A percentile compares a stretch with the other conserved stretches of the same genome.
These are phyloP conservation scores for Plenodomus tracheiphilus DNA, from an alignment of 2,329 filamentous ascomycete genomes.

Conservation along the genomic window DNA sequence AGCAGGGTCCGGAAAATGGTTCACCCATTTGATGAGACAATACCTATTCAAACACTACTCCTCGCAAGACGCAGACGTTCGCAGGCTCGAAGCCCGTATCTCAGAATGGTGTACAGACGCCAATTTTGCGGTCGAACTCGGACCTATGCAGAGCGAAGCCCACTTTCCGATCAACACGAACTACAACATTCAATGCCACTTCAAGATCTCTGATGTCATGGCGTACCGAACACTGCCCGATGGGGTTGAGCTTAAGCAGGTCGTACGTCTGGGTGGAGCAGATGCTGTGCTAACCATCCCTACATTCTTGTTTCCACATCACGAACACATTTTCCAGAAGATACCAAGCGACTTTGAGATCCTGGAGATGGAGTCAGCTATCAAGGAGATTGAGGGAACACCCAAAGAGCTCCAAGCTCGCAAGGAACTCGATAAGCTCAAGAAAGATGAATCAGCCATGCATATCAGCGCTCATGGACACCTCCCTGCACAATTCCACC, in stretches of 20 bases:
- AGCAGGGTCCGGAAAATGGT: constrained; percentile 56
- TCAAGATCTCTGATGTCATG: constrained; percentile 54
- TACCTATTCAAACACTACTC: constrained; percentile 56
- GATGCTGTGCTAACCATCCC: constrained; percentile 56
- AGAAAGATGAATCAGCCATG: constrained; percentile 55
- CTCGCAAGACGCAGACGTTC: constrained; percentile 49
- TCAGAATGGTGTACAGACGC: constrained; percentile 56
- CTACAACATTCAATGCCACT: constrained; percentile 53
- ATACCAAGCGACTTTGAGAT: constrained; percentile 42
- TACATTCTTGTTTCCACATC: constrained; percentile 56
- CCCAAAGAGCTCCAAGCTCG: constrained; percentile 49
- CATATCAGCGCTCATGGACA: constrained; percentile 53
- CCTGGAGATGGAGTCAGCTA: constrained; percentile 41
- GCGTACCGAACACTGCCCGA: constrained; percentile 53
- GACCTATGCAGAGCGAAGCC: constrained; percentile 50
- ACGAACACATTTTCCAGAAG: constrained; percentile 56
- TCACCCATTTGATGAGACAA: constrained; percentile 51
- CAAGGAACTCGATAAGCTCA: constrained; percentile 45
- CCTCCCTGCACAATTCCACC: constrained; percentile 55
- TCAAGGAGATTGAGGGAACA: constrained; percentile 49
- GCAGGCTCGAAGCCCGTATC: constrained; percentile 51
- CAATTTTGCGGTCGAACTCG: constrained; percentile 56
- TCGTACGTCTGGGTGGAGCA: constrained; percentile 55
- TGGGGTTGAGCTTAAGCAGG: constrained; percentile 51
- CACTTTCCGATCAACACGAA: constrained; percentile 54